Evolutionary conservation across 345 rosid genomes (phyloP), one percentile per base, ranked within the genome.

Genomic region (Citrus trifoliata): DNA sequence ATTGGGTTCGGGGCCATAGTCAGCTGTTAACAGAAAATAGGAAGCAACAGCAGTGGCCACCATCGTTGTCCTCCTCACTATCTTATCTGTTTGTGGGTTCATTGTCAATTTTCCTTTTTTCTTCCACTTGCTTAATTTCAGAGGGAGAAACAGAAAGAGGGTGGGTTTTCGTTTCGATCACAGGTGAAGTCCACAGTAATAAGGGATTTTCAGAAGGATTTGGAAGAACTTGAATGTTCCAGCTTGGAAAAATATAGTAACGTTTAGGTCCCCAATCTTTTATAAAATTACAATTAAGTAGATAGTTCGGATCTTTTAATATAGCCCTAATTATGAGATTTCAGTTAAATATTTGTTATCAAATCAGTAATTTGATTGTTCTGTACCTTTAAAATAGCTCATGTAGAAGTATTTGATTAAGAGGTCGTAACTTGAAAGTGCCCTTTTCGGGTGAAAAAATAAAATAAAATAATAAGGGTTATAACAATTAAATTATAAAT

Each of bases 1-100:
- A 78, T 91, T 93, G 46, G 98, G 94, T 58, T 92, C 88, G 51
- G 98, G 96, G 63, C 98, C 98, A 82, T 94, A 94, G 76, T 95
- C 98, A 27, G 97, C 97, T 10, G 97, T 93, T 67, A 95, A 86
- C 67, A 95, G 95, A 73, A 92, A 88, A 88, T 95, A 95, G 67
- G 93, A 86, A 56, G 92, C 95, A 74, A 90, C 89, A 10, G 81
- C 90, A 6, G 98, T 93, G 40, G 95, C 95, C 85, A 89, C 92
- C 90, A 91, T 85, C 10, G 98, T 93, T n/a, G 89, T 90, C 77
- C 90, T 87, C 89, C 89, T 90, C 88, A 95, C 93, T 13, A 95
- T 40, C 88, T 91, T 93, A 78, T 95, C 97, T 19, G 86, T 79
- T 74, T 78, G 82, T 18, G 94, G 93, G 80, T 88, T 87, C 91